These are phyloP conservation scores for Thraustochytrium sp. DNA, from an alignment of 352 stramenopile species.

Conservation along the genomic window DNA sequence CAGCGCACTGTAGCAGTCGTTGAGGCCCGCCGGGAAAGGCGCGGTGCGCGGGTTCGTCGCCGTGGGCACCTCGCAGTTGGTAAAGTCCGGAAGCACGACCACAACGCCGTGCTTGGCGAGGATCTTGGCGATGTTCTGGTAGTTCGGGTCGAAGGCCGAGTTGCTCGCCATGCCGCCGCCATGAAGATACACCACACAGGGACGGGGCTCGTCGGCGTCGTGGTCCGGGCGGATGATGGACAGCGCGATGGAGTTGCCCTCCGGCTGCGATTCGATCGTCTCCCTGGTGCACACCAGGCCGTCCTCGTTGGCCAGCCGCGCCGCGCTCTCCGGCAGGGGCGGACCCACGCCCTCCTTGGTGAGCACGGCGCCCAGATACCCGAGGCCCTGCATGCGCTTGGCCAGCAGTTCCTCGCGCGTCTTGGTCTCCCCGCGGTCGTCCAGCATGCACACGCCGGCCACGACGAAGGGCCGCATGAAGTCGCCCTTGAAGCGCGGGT, in stretches of 20 bases:
- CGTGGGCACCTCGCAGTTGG: neutral
- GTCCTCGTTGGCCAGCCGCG: neutral
- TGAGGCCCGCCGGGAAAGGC: neutral
- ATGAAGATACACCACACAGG: constrained; percentile 13
- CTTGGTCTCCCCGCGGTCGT: neutral
- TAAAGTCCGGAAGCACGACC: constrained; percentile 4
- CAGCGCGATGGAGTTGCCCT: neutral
- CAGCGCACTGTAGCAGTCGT: constrained; percentile 30
- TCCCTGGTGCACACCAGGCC: neutral
- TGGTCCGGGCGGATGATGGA: neutral
- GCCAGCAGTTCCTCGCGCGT: neutral
- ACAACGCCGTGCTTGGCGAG: constrained; percentile 4
- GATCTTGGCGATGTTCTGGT: neutral
- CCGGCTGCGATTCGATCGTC: neutral
- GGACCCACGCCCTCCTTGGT: neutral
- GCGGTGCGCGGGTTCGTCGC: neutral
- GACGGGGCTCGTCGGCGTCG: neutral
- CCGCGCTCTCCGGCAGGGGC: neutral
- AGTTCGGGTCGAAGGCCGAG: neutral
- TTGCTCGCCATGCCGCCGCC: constrained; percentile 19
- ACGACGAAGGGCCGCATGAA: neutral
- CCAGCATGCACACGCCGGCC: neutral
- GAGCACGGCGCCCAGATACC: neutral
- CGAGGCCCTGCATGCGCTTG: neutral
- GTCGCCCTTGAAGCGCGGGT: neutral